Base-by-base conservation (phyloP, 352 stramenopile genomes). In the Phytopythium litorale region DNA sequence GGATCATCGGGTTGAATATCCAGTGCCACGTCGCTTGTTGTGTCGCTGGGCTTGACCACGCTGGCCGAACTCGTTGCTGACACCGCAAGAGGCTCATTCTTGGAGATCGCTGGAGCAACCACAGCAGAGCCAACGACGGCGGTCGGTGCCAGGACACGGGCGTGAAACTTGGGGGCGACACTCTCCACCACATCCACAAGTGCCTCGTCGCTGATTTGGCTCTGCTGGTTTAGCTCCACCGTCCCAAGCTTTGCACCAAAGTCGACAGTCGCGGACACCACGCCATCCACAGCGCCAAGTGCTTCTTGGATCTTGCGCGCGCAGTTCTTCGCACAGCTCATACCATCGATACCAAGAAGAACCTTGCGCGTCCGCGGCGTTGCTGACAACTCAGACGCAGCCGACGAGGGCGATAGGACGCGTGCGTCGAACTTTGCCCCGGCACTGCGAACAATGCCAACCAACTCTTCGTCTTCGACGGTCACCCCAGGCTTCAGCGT, bases 231-330 rank as follows among this genome's bases (percentile, higher is more conserved):
- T 13, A 95, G 59, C 49, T 88, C 70, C 16, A 96, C 74, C 0
- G 64, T 84, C 21, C 86, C 84, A 13, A 65, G 70, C 62, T 89
- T 88, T 5, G 75, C 60, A 0, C 38, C 62, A 66, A 95, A 93
- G 57, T 95, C 79, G 9, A 96, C 86, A 13, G 64, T 76, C 12
- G 84, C 84, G 19, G 68, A 87, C 7, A 87, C 62, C n/a, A 96
- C 86, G 18, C 84, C 86, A 6, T 85, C 63, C 0, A 69, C 65
- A 33, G 79, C 71, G 28, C 64, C 73, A 15, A 96, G 78, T 23
- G 83, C 73, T 46, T 70, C 62, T 48, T 95, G 72, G 9, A 96
- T 68, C 58, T 93, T 96, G 7, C 78, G 70, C 18, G 83, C 82
- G 42, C 86, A 89, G 45, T 84, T 85, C 55, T 78, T 86, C 6